Base-by-base conservation (phyloP, 2,329 filamentous ascomycete genomes). In the Fusarium pseudoanthophilum region DNA sequence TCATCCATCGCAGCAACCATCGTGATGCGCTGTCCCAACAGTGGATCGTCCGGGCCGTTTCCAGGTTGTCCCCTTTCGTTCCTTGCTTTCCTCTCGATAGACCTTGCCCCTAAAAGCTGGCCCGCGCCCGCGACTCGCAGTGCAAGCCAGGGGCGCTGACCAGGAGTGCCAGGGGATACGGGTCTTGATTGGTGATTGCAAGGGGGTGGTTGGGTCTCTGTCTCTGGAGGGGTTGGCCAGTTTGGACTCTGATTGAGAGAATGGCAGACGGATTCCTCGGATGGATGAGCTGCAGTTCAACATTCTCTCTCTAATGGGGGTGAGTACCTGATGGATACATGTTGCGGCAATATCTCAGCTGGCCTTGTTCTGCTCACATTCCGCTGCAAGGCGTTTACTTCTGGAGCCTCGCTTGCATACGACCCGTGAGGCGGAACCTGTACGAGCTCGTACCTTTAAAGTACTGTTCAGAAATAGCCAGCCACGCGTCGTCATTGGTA, bases 401-500 rank as follows among this genome's bases (percentile, higher is more conserved):
- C 30, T 51, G 32, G 16, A 34, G 30, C 34, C 30, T 61, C 37
- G 36, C 37, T 40, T 26, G 52, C 32, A 42, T 45, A 56, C 59
- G 32, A 56, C 51, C 58, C 26, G 37, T 52, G 57, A 61, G 43
- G 45, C 52, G 51, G 56, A 65, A 72, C 59, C 51, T 57, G 51
- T 30, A 67, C 16, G 26, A 45, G 13, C 45, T 56, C 32, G 72
- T 74, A 74, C 51, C 34, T 24, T 36, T 21, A 21, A 51, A 20
- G 69, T 73, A 75, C 57, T 53, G 21, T 30, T 49, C 36, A 60
- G 49, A 43, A 45, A 59, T 62, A 46, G 51, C 57, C 55, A 69
- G 73, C 71, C 73, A 72, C 73, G 71, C 74, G 73, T 74, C 71
- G 36, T 63, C 58, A 75, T 74, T 74, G 68, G 71, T 55, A 71